These are phyloP conservation scores for Takashimella koratensis DNA, from an alignment of 1,284 basidiomycete species.

Conservation along the genomic window DNA sequence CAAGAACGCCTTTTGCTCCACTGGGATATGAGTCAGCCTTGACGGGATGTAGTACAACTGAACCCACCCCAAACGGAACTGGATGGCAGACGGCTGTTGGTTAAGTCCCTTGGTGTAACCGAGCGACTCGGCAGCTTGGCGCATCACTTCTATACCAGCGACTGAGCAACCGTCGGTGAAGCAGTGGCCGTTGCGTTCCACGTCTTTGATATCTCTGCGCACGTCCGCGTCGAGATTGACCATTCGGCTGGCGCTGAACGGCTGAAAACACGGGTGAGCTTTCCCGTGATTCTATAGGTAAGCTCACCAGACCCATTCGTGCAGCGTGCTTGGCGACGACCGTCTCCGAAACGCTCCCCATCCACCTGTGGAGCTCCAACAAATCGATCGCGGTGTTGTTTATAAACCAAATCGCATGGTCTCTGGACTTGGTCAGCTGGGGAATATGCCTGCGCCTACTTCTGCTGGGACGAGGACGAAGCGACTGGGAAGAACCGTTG, in stretches of 20 bases:
- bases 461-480: conserved; percentile 44
- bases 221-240: conserved; percentile 21
- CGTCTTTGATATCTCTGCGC: conserved; percentile 18
- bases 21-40: conserved; percentile 20
- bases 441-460: conserved; percentile 16
- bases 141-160: conserved; percentile 38
- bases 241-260: conserved; percentile 39
- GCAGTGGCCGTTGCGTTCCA: conserved; percentile 24
- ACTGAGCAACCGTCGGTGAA: conserved; percentile 49
- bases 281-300: neutral
- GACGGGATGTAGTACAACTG: neutral
- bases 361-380: conserved; percentile 34
- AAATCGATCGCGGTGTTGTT: conserved; percentile 31
- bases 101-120: conserved; percentile 27
- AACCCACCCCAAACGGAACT: conserved; percentile 44
- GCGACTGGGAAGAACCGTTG: conserved; percentile 39
- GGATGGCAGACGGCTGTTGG: conserved; percentile 41
- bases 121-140: conserved; percentile 36
- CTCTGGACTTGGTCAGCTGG: conserved; percentile 26
- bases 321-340: conserved; percentile 47
- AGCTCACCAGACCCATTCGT: conserved; percentile 41
- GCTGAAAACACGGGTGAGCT: conserved; percentile 14
- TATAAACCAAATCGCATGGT: conserved; percentile 49
- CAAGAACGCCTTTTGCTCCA: conserved; percentile 48
- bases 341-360: conserved; percentile 42